Conservation (phyloP, 208 protist species). For the Wallacemonas collosoma region DNA sequence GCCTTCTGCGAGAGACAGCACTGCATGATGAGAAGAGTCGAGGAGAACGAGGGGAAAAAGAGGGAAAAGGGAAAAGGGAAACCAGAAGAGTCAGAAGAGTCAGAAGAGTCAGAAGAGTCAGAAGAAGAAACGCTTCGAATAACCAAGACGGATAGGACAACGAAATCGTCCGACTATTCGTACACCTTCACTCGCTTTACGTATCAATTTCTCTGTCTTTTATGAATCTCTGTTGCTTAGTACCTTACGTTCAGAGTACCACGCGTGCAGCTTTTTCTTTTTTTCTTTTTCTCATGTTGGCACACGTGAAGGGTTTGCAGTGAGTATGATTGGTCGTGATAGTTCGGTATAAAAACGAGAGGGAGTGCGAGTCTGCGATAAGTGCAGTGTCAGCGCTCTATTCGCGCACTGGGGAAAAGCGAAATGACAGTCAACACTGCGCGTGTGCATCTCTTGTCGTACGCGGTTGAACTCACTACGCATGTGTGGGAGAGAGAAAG, state of each 20-base stretch:
- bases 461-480: too few species aligned
- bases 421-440: too few species aligned
- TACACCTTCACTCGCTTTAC: too few species aligned
- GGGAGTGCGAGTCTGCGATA: not conserved
- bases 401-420: too few species aligned
- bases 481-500: too few species aligned
- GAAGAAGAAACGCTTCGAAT: slow-evolving; percentile 11
- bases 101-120: not conserved
- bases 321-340: too few species aligned
- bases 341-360: not conserved
- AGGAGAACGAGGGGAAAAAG: not conserved
- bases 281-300: too few species aligned
- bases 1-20: slow-evolving; percentile 84
- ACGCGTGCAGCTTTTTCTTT: too few species aligned
- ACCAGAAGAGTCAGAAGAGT: slow-evolving; percentile 13
- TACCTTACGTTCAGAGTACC: not conserved
- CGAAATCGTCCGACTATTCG: too few species aligned
- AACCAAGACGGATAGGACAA: not conserved
- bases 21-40: slow-evolving; percentile 41
- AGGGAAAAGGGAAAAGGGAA: not conserved
- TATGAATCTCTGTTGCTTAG: slow-evolving; percentile 16
- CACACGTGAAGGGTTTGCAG: too few species aligned
- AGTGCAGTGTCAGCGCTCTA: too few species aligned
- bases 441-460: too few species aligned
- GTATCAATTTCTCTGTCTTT: not conserved